These are phyloP conservation scores for Monosporascus sp. DNA, from an alignment of 2,329 filamentous ascomycete species.

Conservation along the genomic window DNA sequence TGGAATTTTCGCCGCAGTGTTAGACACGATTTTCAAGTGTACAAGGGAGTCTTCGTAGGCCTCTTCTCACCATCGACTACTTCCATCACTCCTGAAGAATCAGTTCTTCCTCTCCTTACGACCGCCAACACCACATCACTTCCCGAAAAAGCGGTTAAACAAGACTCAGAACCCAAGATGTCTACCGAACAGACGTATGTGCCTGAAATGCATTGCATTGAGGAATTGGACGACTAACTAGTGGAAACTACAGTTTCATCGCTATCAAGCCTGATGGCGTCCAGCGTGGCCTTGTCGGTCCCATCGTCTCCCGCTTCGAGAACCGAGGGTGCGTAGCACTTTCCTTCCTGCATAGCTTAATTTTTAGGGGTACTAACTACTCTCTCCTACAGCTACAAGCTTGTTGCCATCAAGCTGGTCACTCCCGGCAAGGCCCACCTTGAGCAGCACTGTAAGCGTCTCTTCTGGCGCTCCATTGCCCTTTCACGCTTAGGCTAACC, in stretches of 20 bases:
- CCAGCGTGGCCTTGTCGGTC: conserved; percentile 96
- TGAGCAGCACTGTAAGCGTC: conserved; percentile 81
- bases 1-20: conserved; percentile 21
- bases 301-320: conserved; percentile 98
- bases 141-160: conserved; percentile 10
- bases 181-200: conserved; percentile 28
- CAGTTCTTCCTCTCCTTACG: conserved; percentile 5
- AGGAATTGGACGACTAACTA: conserved; percentile 1
- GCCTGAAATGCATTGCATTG: background rate
- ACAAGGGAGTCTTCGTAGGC: conserved; percentile 17
- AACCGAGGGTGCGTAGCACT: conserved; percentile 66
- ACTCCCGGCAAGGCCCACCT: conserved; percentile 89
- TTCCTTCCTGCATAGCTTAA: conserved; percentile 4
- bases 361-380: conserved; percentile 10
- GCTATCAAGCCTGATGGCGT: conserved; percentile 99
- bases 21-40: conserved; percentile 18
- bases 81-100: conserved; percentile 7
- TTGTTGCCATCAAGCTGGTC: conserved; percentile 93
- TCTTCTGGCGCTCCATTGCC: background rate
- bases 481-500: conserved; percentile 21
- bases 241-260: conserved; percentile 71
- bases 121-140: conserved; percentile 1
- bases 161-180: conserved; percentile 22
- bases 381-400: conserved; percentile 72
- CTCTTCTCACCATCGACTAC: conserved; percentile 11